Evolutionary conservation across 257 asterid species (phyloP), one percentile per base, ranked within the genome.

Genomic region (Solanum sejunctum): DNA sequence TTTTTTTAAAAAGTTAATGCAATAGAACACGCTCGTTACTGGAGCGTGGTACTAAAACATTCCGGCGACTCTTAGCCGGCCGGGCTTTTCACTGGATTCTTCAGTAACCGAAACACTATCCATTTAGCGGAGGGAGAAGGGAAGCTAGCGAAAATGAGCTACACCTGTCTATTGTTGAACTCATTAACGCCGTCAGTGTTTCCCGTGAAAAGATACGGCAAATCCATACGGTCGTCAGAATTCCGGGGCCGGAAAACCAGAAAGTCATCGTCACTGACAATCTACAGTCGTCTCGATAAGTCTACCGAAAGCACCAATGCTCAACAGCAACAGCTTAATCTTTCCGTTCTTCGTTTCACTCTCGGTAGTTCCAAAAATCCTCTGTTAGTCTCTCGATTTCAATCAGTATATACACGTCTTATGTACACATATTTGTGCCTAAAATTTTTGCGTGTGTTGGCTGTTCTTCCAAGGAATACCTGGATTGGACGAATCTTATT

Each of bases 301-400:
- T 81, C 92, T 69, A 70, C 88, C 21, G 84, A 88, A 85, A 88
- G 81, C 79, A 69, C 54, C 60, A 72, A 45, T 61, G 83, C 88
- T 32, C 91, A 88, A 7, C 92, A 60, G 56, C 90, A 91, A 43
- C 96, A 90, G 88, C 93, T 92, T 84, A 93, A 96, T 70, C 96
- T 96, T 87, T 95, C 98, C 4, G 97, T 93, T 88, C 98, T 96
- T 88, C 98, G 98, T 89, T 96, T 96, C 90, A 96, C 98, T 41
- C 93, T 96, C 7, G 98, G 98, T 93, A 90, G 81, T 15, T 51
- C 41, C 58, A 73, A 21, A 32, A 47, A 8, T 56, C 79, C 36
- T 54, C 51, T 72, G 23, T 23, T 23, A 2, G 8, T 70, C 64
- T 18, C 64, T 51, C 36, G 18, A 28, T 41, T 45, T 71, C 56